Conservation (phyloP, 495 filamentous ascomycete genomes). For the Aspergillus avenaceus region DNA sequence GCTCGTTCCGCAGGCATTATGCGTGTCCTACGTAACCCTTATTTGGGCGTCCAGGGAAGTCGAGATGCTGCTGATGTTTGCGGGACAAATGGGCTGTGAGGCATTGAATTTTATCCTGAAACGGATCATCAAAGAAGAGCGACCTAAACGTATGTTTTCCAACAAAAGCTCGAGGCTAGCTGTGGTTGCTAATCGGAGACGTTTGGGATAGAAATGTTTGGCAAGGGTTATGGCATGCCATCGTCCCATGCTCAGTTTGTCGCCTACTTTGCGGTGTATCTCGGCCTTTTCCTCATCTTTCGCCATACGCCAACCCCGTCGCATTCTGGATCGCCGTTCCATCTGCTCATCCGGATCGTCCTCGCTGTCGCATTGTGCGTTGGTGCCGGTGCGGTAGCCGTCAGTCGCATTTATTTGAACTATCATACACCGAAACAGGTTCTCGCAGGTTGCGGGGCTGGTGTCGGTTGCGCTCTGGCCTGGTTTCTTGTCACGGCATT, state of each 20-base stretch:
- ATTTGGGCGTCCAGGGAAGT: constrained; percentile 87
- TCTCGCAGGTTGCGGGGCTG: constrained; percentile 69
- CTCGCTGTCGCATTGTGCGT: constrained; percentile 54
- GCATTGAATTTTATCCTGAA: constrained; percentile 90
- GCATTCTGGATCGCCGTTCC: constrained; percentile 38
- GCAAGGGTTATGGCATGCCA: constrained; percentile 99
- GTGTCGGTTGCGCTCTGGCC: constrained; percentile 60
- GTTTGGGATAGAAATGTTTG: constrained; percentile 59
- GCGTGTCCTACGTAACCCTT: constrained; percentile 82
- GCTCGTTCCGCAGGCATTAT: constrained; percentile 85
- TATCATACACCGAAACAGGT: constrained; percentile 94
- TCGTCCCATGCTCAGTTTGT: constrained; percentile 95
- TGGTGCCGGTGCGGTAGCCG: constrained; percentile 66
- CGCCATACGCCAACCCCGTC: constrained; percentile 63
- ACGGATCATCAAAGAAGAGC: constrained; percentile 84
- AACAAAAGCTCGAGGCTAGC: neutral
- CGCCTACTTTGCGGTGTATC: constrained; percentile 78
- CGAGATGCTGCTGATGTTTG: constrained; percentile 87
- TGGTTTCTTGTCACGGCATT: constrained; percentile 75
- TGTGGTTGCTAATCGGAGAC: neutral
- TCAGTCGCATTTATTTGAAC: constrained; percentile 81
- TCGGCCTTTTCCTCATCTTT: constrained; percentile 75
- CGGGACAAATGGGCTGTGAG: constrained; percentile 89
- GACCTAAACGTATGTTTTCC: constrained; percentile 60
- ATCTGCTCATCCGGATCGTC: constrained; percentile 52